Evolutionary conservation across 352 stramenopile genomes (phyloP).

Genomic region (Pythium sp.): DNA sequence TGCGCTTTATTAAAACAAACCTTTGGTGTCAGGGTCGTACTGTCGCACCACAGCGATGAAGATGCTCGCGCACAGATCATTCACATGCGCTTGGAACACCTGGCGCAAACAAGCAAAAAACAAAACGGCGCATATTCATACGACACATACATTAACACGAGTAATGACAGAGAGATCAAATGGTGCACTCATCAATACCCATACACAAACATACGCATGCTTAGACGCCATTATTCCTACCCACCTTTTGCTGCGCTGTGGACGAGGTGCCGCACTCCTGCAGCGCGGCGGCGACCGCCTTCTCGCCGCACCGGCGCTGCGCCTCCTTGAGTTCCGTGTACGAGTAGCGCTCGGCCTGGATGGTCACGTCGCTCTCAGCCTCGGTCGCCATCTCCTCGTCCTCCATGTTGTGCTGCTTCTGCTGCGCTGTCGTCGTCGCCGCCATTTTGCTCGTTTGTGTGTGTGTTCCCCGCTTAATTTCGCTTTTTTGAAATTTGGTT

Average conservation of each 20-base stretch:
- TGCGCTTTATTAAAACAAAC: constrained; percentile 16
- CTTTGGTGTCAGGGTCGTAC: constrained; percentile 66
- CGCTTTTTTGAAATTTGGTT: neutral
- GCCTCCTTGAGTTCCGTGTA: constrained; percentile 78
- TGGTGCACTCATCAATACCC: neutral
- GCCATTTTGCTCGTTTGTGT: neutral
- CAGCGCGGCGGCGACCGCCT: constrained; percentile 46
- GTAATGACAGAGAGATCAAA: neutral
- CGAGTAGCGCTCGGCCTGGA: constrained; percentile 45
- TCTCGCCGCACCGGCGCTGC: constrained; percentile 59
- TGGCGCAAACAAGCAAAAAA: neutral
- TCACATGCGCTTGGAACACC: constrained; percentile 76
- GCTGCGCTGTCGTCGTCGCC: neutral
- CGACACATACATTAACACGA: neutral
- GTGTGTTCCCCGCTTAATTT: neutral
- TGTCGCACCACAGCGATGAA: constrained; percentile 65
- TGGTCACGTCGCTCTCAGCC: constrained; percentile 17
- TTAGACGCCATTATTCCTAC: neutral
- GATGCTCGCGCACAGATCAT: constrained; percentile 67
- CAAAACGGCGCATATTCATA: neutral
- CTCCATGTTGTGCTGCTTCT: constrained; percentile 10
- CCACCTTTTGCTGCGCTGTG: constrained; percentile 48
- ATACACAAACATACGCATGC: neutral
- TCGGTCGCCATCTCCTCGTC: constrained; percentile 20
- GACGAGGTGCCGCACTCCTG: constrained; percentile 50